These are phyloP conservation scores for Rhizopogon vulgaris DNA, from an alignment of 768 basidiomycete species.

Conservation along the genomic window DNA sequence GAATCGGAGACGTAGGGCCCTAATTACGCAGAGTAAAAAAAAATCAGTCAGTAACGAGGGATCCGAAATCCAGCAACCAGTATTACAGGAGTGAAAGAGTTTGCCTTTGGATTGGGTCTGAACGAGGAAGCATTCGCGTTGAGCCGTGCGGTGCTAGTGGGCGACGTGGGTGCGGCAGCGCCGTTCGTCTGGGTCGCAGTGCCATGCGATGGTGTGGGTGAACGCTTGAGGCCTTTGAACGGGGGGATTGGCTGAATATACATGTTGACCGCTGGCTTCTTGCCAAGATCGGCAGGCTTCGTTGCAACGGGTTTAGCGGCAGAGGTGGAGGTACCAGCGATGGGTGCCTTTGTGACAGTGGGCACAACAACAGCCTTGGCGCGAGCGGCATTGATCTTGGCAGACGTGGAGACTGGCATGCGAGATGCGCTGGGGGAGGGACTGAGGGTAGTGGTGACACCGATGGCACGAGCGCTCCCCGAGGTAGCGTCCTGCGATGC, in stretches of 20 bases:
- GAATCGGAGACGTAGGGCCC: conserved; percentile 43
- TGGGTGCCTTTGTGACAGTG: conserved; percentile 15
- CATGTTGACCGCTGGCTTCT: conserved; percentile 58
- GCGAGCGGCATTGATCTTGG: conserved; percentile 22
- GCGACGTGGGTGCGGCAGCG: conserved; percentile 41
- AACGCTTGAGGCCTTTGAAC: conserved; percentile 63
- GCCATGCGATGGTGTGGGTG: conserved; percentile 16
- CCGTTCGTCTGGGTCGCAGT: conserved; percentile 18
- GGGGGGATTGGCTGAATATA: conserved; percentile 87
- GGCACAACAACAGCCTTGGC: conserved; percentile 26
- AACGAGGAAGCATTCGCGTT: conserved; percentile 91
- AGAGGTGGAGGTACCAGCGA: conserved; percentile 15
- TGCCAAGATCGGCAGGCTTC: conserved; percentile 24
- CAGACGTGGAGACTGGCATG: conserved; percentile 24
- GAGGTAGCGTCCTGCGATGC: conserved; percentile 63
- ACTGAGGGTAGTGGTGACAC: conserved; percentile 34
- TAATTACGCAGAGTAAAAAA: conserved; percentile 19
- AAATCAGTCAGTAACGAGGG: conserved; percentile 13
- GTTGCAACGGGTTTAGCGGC: conserved; percentile 23
- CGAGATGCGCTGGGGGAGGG: conserved; percentile 44
- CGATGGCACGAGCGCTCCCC: conserved; percentile 62
- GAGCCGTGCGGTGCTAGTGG: conserved; percentile 52
- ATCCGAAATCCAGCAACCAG: conserved; percentile 5
- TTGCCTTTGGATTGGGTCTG: conserved; percentile 80
- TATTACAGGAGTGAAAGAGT: conserved; percentile 64